Evolutionary conservation across 2,329 filamentous ascomycete genomes (phyloP).

Genomic region (Alternaria atra): DNA sequence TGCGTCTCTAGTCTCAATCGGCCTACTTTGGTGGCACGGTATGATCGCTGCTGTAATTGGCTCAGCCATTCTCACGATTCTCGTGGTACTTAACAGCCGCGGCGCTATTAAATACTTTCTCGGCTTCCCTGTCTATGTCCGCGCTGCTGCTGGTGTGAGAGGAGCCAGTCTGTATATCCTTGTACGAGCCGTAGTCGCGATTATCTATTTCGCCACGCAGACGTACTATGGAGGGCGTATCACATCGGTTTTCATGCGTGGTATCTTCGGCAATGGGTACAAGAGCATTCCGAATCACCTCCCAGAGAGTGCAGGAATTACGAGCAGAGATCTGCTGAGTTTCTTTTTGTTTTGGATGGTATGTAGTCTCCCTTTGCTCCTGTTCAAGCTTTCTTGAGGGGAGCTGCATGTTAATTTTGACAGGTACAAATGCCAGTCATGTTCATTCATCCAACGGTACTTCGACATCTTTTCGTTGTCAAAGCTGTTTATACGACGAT

Average conservation of each 20-base stretch:
- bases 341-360: slow-evolving; percentile 38
- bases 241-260: slow-evolving; percentile 32
- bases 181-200: slow-evolving; percentile 27
- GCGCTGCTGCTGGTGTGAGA: slow-evolving; percentile 27
- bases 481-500: slow-evolving; percentile 28
- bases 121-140: slow-evolving; percentile 30
- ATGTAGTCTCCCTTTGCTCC: not conserved
- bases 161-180: slow-evolving; percentile 32
- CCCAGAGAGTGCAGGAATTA: slow-evolving; percentile 53
- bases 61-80: slow-evolving; percentile 24
- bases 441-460: slow-evolving; percentile 35
- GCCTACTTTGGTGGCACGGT: slow-evolving; percentile 31
- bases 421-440: slow-evolving; percentile 38
- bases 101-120: slow-evolving; percentile 32
- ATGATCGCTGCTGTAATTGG: slow-evolving; percentile 30
- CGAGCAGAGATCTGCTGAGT: slow-evolving; percentile 30
- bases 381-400: not conserved
- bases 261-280: slow-evolving; percentile 30
- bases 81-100: slow-evolving; percentile 30
- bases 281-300: slow-evolving; percentile 56
- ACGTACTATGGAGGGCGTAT: slow-evolving; percentile 32
- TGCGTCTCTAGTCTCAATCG: slow-evolving; percentile 29
- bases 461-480: slow-evolving; percentile 32
- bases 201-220: slow-evolving; percentile 31
- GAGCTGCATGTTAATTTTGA: not conserved